Percentiles rank a stretch among this genome's conserved stretches.
Conservation (phyloP, 305 asterid genomes). For the Rubia tinctorum region DNA sequence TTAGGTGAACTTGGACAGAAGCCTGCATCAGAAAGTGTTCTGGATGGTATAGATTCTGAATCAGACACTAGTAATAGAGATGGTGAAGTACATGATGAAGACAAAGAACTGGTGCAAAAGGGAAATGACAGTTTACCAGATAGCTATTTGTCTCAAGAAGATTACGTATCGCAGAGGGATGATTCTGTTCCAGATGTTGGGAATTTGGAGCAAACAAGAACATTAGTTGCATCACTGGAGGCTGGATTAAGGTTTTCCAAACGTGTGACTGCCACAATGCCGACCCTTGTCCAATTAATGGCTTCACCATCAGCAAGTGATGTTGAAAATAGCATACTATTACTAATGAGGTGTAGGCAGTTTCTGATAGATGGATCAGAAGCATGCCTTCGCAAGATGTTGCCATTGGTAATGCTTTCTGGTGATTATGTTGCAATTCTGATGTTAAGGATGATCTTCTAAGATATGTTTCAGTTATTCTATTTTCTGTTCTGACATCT, state of each 20-base stretch:
- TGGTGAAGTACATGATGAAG: conserved; percentile 54
- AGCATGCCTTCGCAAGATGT: conserved; percentile 91
- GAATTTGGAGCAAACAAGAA: conserved; percentile 86
- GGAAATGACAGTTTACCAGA: conserved; percentile 62
- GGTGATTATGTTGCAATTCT: conserved; percentile 18
- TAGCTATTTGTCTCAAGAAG: conserved; percentile 53
- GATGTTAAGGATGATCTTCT: background rate
- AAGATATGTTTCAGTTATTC: background rate
- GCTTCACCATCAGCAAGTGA: conserved; percentile 94
- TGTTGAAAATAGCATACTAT: conserved; percentile 84
- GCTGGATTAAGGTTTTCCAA: conserved; percentile 85
- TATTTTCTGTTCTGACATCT: conserved; percentile 4
- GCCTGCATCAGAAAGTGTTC: conserved; percentile 32
- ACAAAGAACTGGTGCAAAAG: conserved; percentile 29
- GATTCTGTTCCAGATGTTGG: conserved; percentile 87
- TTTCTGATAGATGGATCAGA: conserved; percentile 93
- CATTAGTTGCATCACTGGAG: conserved; percentile 94
- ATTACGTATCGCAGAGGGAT: conserved; percentile 35
- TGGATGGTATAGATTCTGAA: conserved; percentile 42
- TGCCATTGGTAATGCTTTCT: conserved; percentile 81
- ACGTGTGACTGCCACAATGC: conserved; percentile 76
- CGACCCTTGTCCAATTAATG: conserved; percentile 90
- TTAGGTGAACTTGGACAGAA: conserved; percentile 63
- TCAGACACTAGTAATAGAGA: conserved; percentile 47
- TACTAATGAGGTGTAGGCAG: conserved; percentile 97